phyloP scores from a whole-genome alignment of 2,329 filamentous ascomycete species.

The Calonectria hongkongensis region DNA sequence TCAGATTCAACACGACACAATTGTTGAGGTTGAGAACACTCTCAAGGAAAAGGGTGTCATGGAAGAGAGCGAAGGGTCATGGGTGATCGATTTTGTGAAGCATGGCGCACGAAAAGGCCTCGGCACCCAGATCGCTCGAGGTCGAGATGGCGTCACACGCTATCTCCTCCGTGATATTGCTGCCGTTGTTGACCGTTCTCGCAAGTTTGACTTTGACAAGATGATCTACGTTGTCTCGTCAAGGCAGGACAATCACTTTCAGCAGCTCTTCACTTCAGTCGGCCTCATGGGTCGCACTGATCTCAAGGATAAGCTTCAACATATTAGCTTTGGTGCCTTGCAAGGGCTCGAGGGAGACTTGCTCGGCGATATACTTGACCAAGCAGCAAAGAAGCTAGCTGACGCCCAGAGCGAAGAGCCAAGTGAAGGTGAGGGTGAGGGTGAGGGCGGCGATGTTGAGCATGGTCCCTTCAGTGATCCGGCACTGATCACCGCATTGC shows the following conservation, averaged over 20 bases:
- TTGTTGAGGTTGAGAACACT: slow-evolving; percentile 74
- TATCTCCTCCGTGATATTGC: slow-evolving; percentile 83
- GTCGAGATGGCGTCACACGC: slow-evolving; percentile 64
- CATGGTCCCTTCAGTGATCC: slow-evolving; percentile 17
- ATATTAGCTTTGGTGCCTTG: slow-evolving; percentile 65
- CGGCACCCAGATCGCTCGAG: slow-evolving; percentile 79
- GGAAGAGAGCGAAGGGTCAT: slow-evolving; percentile 78
- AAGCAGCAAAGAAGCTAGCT: slow-evolving; percentile 19
- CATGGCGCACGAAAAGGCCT: slow-evolving; percentile 81
- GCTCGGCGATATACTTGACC: slow-evolving; percentile 34
- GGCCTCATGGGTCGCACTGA: slow-evolving; percentile 58
- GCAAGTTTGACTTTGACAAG: slow-evolving; percentile 79
- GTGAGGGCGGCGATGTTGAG: neutral
- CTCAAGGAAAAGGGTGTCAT: slow-evolving; percentile 76
- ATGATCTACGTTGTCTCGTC: slow-evolving; percentile 87
- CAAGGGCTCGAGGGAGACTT: slow-evolving; percentile 67
- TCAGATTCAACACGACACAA: slow-evolving; percentile 69
- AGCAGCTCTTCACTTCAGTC: slow-evolving; percentile 59
- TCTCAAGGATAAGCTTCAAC: slow-evolving; percentile 56
- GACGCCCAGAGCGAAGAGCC: slow-evolving; percentile 23
- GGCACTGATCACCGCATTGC: slow-evolving; percentile 33
- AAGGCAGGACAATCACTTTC: slow-evolving; percentile 81
- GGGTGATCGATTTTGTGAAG: slow-evolving; percentile 81
- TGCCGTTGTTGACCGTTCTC: slow-evolving; percentile 77
- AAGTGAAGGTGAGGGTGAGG: neutral